Conservation (phyloP, 2,329 filamentous ascomycete genomes). For the Taxawa tesnikishii region DNA sequence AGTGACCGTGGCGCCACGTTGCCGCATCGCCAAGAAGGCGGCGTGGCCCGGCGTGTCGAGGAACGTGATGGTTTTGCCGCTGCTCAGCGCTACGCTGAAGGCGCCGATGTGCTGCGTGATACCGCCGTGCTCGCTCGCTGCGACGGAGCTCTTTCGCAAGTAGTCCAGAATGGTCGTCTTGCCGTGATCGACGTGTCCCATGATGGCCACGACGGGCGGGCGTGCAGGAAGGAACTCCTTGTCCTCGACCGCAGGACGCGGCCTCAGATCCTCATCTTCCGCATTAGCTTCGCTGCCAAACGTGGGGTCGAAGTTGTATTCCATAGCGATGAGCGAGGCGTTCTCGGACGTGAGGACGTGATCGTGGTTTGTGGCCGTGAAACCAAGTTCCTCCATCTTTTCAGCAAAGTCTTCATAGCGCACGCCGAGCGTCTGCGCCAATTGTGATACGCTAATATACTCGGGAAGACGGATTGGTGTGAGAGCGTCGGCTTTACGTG, state of each 20-base stretch:
- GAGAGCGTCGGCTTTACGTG: slow-evolving; percentile 24
- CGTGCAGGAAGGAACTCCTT: slow-evolving; percentile 55
- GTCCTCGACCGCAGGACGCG: slow-evolving; percentile 53
- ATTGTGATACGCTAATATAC: slow-evolving; percentile 76
- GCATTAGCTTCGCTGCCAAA: slow-evolving; percentile 40
- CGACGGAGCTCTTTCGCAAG: slow-evolving; percentile 84
- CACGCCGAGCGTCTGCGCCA: slow-evolving; percentile 64
- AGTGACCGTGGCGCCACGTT: slow-evolving; percentile 88
- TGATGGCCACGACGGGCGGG: slow-evolving; percentile 94
- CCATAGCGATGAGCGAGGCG: slow-evolving; percentile 76
- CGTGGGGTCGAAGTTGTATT: slow-evolving; percentile 83
- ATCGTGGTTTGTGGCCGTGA: slow-evolving; percentile 70
- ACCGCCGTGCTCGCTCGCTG: slow-evolving; percentile 81
- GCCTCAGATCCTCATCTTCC: slow-evolving; percentile 57
- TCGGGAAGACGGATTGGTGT: slow-evolving; percentile 70
- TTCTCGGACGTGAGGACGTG: slow-evolving; percentile 86
- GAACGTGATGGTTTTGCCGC: slow-evolving; percentile 87
- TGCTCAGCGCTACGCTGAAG: slow-evolving; percentile 75
- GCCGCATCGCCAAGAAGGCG: slow-evolving; percentile 90
- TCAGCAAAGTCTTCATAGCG: slow-evolving; percentile 57
- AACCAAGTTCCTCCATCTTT: slow-evolving; percentile 76
- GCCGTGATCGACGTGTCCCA: slow-evolving; percentile 97
- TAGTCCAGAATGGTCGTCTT: slow-evolving; percentile 96
- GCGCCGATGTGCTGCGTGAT: slow-evolving; percentile 98
- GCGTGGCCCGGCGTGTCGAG: slow-evolving; percentile 93